Evolutionary conservation across 208 protist species (phyloP).

Genomic region (Leishmania gerbilli): DNA sequence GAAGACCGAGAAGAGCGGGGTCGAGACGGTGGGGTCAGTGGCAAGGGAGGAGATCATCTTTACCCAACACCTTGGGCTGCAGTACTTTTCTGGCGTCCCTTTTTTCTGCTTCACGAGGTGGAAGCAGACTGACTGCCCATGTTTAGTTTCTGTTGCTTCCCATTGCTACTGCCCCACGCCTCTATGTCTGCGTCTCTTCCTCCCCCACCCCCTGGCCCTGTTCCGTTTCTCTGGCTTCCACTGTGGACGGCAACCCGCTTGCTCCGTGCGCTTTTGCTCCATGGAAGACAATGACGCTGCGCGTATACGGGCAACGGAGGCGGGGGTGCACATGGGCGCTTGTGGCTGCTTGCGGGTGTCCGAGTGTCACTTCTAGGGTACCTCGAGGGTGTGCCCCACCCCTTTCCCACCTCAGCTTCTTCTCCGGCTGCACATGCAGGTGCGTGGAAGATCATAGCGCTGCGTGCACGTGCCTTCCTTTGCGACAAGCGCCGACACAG

Average conservation of each 20-base stretch:
- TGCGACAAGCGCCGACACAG: not conserved
- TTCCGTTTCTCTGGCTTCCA: not conserved
- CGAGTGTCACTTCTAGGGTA: not conserved
- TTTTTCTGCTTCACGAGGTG: not conserved
- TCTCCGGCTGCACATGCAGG: not conserved
- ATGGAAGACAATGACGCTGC: too few relatives aligned
- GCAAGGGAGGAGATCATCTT: not conserved
- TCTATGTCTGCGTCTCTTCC: not conserved
- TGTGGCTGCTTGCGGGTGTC: not conserved
- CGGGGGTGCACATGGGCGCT: not conserved
- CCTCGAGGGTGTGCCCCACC: not conserved
- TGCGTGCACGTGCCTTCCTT: not conserved
- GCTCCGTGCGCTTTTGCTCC: not conserved
- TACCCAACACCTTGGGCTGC: not conserved
- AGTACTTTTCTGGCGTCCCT: not conserved
- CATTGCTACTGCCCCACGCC: not conserved
- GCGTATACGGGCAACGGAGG: not conserved
- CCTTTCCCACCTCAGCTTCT: not conserved
- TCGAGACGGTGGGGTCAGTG: not conserved
- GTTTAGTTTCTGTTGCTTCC: not conserved
- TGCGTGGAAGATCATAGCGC: not conserved
- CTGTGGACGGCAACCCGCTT: not conserved
- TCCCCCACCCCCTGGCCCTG: not conserved
- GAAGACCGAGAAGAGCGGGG: not conserved
- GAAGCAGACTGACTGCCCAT: not conserved